These are phyloP conservation scores for Penicillium ochrochloron DNA, from an alignment of 495 filamentous ascomycete species.

Conservation along the genomic window DNA sequence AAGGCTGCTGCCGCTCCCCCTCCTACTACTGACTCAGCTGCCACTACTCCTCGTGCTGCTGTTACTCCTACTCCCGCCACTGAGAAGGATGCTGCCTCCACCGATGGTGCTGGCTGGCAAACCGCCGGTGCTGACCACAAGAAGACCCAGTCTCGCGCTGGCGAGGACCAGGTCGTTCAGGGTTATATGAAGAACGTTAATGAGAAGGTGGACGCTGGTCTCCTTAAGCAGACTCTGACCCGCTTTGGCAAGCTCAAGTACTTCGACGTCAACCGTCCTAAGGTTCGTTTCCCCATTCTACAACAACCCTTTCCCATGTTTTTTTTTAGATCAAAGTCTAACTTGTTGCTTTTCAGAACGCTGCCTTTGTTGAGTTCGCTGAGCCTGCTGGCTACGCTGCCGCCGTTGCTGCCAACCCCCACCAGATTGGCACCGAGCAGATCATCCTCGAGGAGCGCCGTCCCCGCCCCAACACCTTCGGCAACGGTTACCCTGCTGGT, in stretches of 20 bases:
- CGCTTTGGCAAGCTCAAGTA: slow-evolving; percentile 80
- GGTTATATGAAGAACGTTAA: slow-evolving; percentile 95
- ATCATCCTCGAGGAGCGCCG: slow-evolving; percentile 89
- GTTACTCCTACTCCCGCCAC: slow-evolving; percentile 40
- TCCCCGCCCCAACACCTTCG: slow-evolving; percentile 68
- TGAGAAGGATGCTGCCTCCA: slow-evolving; percentile 52
- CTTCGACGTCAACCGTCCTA: slow-evolving; percentile 86
- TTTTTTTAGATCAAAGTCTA: neutral
- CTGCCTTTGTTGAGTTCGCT: slow-evolving; percentile 93
- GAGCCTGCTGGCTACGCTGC: slow-evolving; percentile 76
- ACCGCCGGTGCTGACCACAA: slow-evolving; percentile 76
- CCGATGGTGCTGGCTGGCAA: slow-evolving; percentile 69
- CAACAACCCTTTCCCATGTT: neutral
- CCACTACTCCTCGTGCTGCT: slow-evolving; percentile 40
- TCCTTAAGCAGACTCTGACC: slow-evolving; percentile 66
- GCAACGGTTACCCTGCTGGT: slow-evolving; percentile 60
- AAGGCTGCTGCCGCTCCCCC: slow-evolving; percentile 43
- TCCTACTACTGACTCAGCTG: slow-evolving; percentile 38
- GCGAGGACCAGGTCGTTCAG: slow-evolving; percentile 69
- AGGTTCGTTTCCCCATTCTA: slow-evolving; percentile 62
- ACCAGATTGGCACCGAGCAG: slow-evolving; percentile 77
- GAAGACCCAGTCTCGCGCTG: slow-evolving; percentile 73
- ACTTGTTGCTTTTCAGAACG: slow-evolving; percentile 65
- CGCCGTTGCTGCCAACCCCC: slow-evolving; percentile 83
- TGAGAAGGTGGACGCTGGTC: slow-evolving; percentile 73